Conservation (phyloP, 805 yeast genomes). For the Pichia cabralensis region DNA sequence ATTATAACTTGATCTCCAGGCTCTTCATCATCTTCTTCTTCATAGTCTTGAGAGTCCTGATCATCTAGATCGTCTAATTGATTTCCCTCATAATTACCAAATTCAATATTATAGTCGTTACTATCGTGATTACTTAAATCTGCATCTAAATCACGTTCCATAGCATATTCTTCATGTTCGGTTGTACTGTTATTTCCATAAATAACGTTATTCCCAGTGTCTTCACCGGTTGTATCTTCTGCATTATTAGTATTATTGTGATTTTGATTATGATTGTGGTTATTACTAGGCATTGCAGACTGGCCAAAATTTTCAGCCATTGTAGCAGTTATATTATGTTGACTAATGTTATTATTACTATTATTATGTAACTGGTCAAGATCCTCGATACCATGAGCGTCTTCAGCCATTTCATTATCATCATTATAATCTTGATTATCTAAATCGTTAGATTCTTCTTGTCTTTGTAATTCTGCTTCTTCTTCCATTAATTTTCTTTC, state of each 20-base stretch:
- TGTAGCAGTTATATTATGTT: slow-evolving; percentile 10
- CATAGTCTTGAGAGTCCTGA: too few species aligned
- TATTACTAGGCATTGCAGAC: slow-evolving; percentile 5
- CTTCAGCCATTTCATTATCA: not conserved
- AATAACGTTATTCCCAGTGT: too few species aligned
- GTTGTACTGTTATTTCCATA: not conserved
- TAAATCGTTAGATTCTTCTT: slow-evolving; percentile 14
- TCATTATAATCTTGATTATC: not conserved
- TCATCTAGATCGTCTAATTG: too few species aligned
- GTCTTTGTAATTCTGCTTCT: too few species aligned
- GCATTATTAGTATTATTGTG: slow-evolving; percentile 14
- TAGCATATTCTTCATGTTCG: slow-evolving; percentile 1
- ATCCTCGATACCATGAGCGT: not conserved
- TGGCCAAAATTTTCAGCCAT: slow-evolving; percentile 15
- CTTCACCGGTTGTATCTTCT: too few species aligned
- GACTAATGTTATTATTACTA: too few species aligned
- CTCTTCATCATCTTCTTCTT: slow-evolving; percentile 16
- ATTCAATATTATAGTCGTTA: too few species aligned
- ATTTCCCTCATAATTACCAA: too few species aligned
- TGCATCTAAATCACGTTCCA: slow-evolving; percentile 35
- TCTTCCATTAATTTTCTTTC: too few species aligned
- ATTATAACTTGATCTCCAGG: not conserved
- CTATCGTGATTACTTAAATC: slow-evolving; percentile 32
- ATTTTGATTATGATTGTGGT: slow-evolving; percentile 5
- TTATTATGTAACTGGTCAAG: not conserved